Evolutionary conservation across 306 rosid genomes (phyloP).

Genomic region (Psophocarpus tetragonolobus): DNA sequence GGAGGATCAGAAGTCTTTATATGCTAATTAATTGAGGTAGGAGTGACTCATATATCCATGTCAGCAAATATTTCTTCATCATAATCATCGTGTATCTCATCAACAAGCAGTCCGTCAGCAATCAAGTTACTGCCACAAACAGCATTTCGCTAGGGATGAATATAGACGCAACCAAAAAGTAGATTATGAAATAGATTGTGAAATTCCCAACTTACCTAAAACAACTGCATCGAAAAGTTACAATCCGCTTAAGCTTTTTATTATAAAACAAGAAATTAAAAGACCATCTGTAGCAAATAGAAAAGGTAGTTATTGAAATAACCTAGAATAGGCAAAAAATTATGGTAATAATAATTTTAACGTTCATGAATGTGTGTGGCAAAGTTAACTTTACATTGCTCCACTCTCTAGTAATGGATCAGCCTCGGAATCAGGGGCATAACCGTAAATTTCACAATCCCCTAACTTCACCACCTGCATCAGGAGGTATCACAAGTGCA

Average conservation of each 20-base stretch:
- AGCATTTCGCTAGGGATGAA: slow-evolving; percentile 12
- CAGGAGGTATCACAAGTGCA: slow-evolving; percentile 40
- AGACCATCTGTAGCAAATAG: slow-evolving; percentile 74
- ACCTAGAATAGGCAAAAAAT: neutral
- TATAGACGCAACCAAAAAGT: slow-evolving; percentile 1
- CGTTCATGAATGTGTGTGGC: neutral
- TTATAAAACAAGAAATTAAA: slow-evolving; percentile 92
- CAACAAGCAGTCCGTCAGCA: slow-evolving; percentile 62
- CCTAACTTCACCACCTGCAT: slow-evolving; percentile 75
- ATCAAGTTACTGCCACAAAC: slow-evolving; percentile 68
- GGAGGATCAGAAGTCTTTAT: slow-evolving; percentile 35
- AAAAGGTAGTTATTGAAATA: slow-evolving; percentile 10
- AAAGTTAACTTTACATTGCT: slow-evolving; percentile 58
- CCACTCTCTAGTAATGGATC: slow-evolving; percentile 82
- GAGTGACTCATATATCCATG: slow-evolving; percentile 75
- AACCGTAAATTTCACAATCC: slow-evolving; percentile 85
- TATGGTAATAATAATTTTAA: neutral
- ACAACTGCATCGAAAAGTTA: slow-evolving; percentile 81
- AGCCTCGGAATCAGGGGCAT: slow-evolving; percentile 78
- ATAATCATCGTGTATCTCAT: slow-evolving; percentile 51
- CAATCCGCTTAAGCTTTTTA: slow-evolving; percentile 82
- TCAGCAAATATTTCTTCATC: slow-evolving; percentile 80
- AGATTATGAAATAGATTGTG: neutral
- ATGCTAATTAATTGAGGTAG: slow-evolving; percentile 18
- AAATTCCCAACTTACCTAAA: slow-evolving; percentile 62